phyloP scores from a whole-genome alignment of 140 eudicot species.

The Stevia rebaudiana region DNA sequence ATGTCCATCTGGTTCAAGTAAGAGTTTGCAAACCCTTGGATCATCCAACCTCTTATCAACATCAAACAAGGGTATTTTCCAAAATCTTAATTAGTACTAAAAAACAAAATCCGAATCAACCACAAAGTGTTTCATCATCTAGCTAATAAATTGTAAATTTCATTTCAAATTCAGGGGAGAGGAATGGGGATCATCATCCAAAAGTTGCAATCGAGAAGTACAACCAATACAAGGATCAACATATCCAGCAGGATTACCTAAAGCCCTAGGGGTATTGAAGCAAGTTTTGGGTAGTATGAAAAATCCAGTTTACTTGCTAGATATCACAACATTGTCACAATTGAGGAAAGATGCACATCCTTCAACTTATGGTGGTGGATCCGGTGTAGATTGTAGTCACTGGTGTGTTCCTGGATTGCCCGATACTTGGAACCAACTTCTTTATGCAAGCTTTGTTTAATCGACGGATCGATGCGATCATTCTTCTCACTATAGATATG shows the following conservation, averaged over 20 bases:
- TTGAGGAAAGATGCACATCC: slow-evolving; percentile 78
- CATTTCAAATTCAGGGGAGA: slow-evolving; percentile 30
- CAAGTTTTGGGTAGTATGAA: slow-evolving; percentile 29
- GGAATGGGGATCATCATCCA: slow-evolving; percentile 51
- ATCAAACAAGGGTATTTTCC: background rate
- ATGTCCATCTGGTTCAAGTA: no score
- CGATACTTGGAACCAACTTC: slow-evolving; percentile 85
- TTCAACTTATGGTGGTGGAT: slow-evolving; percentile 41
- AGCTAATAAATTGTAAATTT: background rate
- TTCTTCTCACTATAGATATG: slow-evolving; percentile 5
- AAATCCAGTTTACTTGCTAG: slow-evolving; percentile 56
- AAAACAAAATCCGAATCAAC: background rate
- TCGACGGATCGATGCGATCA: background rate
- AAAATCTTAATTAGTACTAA: no score
- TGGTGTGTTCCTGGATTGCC: slow-evolving; percentile 95
- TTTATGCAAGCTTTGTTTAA: slow-evolving; percentile 41
- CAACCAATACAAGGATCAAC: slow-evolving; percentile 52
- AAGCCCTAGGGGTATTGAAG: slow-evolving; percentile 39
- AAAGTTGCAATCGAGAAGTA: slow-evolving; percentile 44
- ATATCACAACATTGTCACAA: slow-evolving; percentile 55
- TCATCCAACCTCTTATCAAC: background rate
- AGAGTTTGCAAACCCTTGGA: no score
- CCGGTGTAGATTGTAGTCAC: slow-evolving; percentile 67
- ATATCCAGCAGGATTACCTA: slow-evolving; percentile 56
- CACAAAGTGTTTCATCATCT: background rate